Percentiles rank a stretch among this genome's conserved stretches.
phyloP scores from a whole-genome alignment of 2,329 filamentous ascomycete genomes.

The Fusarium oxysporum region DNA sequence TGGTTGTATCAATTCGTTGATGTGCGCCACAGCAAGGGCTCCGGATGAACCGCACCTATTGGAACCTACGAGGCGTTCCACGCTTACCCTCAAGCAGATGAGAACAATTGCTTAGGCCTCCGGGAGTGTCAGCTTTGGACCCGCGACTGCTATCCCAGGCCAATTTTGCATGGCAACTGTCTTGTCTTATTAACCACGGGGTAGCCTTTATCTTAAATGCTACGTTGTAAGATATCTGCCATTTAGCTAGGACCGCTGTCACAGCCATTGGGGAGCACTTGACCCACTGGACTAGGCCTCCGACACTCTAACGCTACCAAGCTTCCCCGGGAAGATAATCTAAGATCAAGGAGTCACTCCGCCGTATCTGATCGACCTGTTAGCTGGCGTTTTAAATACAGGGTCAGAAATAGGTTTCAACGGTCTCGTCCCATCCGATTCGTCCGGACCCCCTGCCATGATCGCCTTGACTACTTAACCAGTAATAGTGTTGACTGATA shows the following conservation, averaged over 20 bases:
- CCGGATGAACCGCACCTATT: background rate
- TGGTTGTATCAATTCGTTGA: background rate
- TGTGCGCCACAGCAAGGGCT: background rate
- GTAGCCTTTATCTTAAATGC: background rate
- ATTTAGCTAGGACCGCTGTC: background rate
- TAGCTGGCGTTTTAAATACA: background rate
- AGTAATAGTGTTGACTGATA: background rate
- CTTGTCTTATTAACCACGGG: background rate
- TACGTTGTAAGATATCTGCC: background rate
- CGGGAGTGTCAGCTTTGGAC: constrained; percentile 7
- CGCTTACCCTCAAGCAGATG: background rate
- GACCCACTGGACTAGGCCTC: background rate
- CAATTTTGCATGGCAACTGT: background rate
- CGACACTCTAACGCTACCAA: background rate
- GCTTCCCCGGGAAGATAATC: background rate
- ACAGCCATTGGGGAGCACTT: background rate
- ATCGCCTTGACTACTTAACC: background rate
- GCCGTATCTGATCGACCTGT: background rate
- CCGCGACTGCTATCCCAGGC: background rate
- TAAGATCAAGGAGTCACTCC: background rate
- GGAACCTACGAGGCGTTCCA: background rate
- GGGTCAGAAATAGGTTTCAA: background rate
- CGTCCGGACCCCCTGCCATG: background rate
- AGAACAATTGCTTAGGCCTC: background rate
- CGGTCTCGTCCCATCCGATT: background rate